A percentile compares a stretch with the other conserved stretches of the same genome.
Evolutionary conservation across 208 protist species (phyloP).

Genomic region (Angomonas desouzai): DNA sequence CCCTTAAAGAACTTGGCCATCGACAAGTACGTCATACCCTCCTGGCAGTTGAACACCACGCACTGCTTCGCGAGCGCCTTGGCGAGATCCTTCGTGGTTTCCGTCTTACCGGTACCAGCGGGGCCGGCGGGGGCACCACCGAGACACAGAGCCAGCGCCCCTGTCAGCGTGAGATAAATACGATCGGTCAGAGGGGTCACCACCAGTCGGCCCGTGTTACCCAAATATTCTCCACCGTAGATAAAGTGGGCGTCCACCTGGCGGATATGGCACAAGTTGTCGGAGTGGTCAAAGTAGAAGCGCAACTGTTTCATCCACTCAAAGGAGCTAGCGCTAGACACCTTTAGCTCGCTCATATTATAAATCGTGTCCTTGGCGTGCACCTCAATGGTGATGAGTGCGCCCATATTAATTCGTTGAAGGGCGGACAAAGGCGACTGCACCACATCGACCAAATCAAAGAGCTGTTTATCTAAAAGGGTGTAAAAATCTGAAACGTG

Average conservation of each 20-base stretch:
- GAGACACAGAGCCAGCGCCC: slow-evolving; percentile 90
- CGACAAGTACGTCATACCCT: slow-evolving; percentile 94
- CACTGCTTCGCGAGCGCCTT: slow-evolving; percentile 97
- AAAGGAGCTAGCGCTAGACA: slow-evolving; percentile 84
- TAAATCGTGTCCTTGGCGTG: slow-evolving; percentile 95
- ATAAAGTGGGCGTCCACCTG: slow-evolving; percentile 93
- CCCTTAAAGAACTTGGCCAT: slow-evolving; percentile 98
- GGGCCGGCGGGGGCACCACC: slow-evolving; percentile 92
- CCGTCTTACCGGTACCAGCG: slow-evolving; percentile 93
- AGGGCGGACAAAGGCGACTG: slow-evolving; percentile 82
- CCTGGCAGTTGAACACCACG: slow-evolving; percentile 98
- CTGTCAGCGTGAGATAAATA: slow-evolving; percentile 96
- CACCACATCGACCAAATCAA: slow-evolving; percentile 90
- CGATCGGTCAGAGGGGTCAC: slow-evolving; percentile 97
- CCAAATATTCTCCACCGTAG: slow-evolving; percentile 97
- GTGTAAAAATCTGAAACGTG: slow-evolving; percentile 57
- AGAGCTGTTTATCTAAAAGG: slow-evolving; percentile 74
- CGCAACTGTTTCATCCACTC: slow-evolving; percentile 97
- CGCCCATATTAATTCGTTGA: slow-evolving; percentile 92
- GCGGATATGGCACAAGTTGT: slow-evolving; percentile 85
- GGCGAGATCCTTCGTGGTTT: slow-evolving; percentile 97
- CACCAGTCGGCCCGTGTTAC: slow-evolving; percentile 95
- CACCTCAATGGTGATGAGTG: slow-evolving; percentile 97
- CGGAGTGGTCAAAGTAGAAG: slow-evolving; percentile 94
- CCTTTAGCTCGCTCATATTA: slow-evolving; percentile 55